A percentile compares a stretch with the other conserved stretches of the same genome.
Conservation (phyloP, 2,329 filamentous ascomycete species). For the Alternaria novae-zelandiae region DNA sequence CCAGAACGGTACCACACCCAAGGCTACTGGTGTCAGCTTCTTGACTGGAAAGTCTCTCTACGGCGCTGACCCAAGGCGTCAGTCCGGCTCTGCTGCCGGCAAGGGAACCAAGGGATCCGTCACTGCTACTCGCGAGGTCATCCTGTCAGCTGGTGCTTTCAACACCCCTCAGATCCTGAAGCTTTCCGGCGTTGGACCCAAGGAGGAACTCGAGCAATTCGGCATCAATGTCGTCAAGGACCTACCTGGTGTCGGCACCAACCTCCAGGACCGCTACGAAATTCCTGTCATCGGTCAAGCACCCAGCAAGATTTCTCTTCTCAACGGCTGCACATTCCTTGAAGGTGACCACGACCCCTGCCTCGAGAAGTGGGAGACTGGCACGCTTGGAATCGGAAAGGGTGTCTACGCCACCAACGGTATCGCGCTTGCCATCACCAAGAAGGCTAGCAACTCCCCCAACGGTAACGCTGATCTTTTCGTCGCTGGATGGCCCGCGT, state of each 20-base stretch:
- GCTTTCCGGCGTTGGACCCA: constrained; percentile 67
- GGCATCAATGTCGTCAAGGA: constrained; percentile 63
- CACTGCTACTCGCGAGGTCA: constrained; percentile 34
- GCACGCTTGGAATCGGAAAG: constrained; percentile 37
- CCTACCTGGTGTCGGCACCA: constrained; percentile 68
- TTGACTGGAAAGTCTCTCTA: constrained; percentile 49
- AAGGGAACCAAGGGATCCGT: constrained; percentile 34
- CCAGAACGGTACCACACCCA: constrained; percentile 61
- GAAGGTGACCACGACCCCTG: constrained; percentile 51
- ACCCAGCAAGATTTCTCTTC: constrained; percentile 37
- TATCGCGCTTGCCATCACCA: constrained; percentile 57
- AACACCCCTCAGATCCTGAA: constrained; percentile 69
- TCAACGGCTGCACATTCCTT: constrained; percentile 51
- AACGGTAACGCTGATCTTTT: constrained; percentile 60
- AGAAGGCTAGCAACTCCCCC: constrained; percentile 45
- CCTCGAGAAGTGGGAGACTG: constrained; percentile 51
- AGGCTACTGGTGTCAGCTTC: constrained; percentile 51
- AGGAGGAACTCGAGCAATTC: constrained; percentile 58
- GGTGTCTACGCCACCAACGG: constrained; percentile 60
- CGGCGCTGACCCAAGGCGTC: constrained; percentile 44
- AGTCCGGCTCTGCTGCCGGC: constrained; percentile 15
- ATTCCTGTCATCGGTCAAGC: constrained; percentile 53
- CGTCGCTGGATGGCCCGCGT: constrained; percentile 60
- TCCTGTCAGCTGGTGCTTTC: constrained; percentile 58
- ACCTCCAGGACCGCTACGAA: constrained; percentile 68